These are phyloP conservation scores for Cryptococcus wingfieldii DNA, from an alignment of 1,284 basidiomycete species.

Conservation along the genomic window DNA sequence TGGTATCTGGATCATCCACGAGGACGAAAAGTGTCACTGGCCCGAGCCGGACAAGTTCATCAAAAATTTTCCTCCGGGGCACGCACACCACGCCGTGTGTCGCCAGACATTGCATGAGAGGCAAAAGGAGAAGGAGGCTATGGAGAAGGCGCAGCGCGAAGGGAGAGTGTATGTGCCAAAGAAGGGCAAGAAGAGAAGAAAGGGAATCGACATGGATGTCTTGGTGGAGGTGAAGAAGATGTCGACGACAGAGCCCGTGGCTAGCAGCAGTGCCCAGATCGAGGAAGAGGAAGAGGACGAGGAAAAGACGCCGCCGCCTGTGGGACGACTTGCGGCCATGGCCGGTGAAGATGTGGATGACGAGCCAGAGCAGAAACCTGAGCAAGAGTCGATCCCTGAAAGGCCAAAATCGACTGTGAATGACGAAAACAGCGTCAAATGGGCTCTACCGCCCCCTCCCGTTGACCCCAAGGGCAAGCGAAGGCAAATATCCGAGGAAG, in stretches of 20 bases:
- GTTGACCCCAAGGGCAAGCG: conserved; percentile 19
- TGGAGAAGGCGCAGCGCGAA: conserved; percentile 39
- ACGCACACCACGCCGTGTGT: conserved; percentile 40
- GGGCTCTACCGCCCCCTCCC: conserved; percentile 12
- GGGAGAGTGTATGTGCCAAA: conserved; percentile 41
- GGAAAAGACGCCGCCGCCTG: background rate
- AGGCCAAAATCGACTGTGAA: background rate
- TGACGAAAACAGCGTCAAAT: background rate
- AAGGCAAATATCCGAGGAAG: conserved; percentile 28
- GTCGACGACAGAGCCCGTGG: background rate
- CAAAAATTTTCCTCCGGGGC: conserved; percentile 42
- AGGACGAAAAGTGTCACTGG: conserved; percentile 45
- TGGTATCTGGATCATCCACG: conserved; percentile 49
- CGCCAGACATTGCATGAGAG: conserved; percentile 42
- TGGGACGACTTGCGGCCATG: background rate
- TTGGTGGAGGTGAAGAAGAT: background rate
- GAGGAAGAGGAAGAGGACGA: background rate
- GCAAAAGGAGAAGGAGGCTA: conserved; percentile 36
- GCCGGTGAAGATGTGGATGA: background rate
- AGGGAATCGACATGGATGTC: conserved; percentile 16
- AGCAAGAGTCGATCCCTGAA: background rate
- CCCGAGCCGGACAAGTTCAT: conserved; percentile 45
- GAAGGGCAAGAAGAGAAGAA: conserved; percentile 44
- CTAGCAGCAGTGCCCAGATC: background rate
- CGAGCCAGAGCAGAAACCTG: background rate